Evolutionary conservation across 805 yeast species (phyloP).

Genomic region (Myxozyma vanderwaltii): DNA sequence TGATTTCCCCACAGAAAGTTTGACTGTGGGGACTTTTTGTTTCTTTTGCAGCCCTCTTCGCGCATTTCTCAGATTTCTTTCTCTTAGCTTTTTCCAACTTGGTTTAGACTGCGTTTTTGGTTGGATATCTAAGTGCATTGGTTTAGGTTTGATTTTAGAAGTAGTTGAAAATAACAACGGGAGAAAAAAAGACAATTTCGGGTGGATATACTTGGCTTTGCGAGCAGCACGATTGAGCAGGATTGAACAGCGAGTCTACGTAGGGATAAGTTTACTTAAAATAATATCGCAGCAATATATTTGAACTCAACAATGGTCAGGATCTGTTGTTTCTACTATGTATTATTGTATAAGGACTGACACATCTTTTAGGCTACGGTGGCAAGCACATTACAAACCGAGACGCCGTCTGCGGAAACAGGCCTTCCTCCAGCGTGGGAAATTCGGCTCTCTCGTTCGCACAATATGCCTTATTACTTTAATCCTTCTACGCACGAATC

Average conservation of each 20-base stretch:
- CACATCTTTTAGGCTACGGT: constrained; percentile 3
- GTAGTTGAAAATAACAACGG: neutral
- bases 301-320: neutral
- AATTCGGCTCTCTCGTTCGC: constrained; percentile 73
- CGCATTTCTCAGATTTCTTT: neutral
- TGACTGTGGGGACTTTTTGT: neutral
- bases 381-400: neutral
- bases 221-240: neutral
- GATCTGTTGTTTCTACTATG: neutral
- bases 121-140: no score
- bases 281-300: neutral
- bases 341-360: neutral
- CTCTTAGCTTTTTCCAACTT: neutral
- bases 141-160: no score
- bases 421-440: constrained; percentile 91
- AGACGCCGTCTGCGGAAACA: constrained; percentile 39
- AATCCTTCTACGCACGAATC: constrained; percentile 71
- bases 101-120: neutral
- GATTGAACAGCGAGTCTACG: neutral
- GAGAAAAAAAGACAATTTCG: no score
- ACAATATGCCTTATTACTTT: constrained; percentile 80
- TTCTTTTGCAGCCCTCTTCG: no score
- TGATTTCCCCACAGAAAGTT: neutral
- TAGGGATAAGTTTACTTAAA: no score
- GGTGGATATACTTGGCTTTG: no score